phyloP scores from a whole-genome alignment of 805 yeast genomes.

The Ogataea ganodermae region DNA sequence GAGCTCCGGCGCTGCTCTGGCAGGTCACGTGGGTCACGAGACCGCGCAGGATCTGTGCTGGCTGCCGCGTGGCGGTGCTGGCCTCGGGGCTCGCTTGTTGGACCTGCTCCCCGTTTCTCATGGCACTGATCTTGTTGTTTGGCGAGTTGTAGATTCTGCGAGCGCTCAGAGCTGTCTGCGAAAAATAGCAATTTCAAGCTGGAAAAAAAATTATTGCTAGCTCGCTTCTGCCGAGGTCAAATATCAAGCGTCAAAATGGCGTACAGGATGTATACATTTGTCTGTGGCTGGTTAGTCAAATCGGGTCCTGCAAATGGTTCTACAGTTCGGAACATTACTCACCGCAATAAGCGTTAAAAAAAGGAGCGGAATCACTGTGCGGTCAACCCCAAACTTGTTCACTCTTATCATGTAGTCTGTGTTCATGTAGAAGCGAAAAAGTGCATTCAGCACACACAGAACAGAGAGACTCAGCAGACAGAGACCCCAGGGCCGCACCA shows the following conservation, averaged over 20 bases:
- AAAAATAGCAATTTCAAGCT: neutral
- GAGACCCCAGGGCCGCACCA: conserved; percentile 21
- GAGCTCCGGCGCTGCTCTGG: conserved; percentile 37
- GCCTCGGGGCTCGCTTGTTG: too few relatives aligned
- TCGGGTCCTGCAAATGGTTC: too few relatives aligned
- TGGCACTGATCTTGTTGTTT: neutral
- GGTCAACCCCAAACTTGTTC: conserved; percentile 22
- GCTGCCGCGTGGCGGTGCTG: neutral
- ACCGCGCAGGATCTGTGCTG: neutral
- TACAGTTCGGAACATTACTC: conserved; percentile 9
- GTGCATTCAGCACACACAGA: conserved; percentile 11
- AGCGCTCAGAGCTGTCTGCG: neutral
- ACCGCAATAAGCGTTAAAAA: conserved; percentile 14
- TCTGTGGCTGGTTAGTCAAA: conserved; percentile 1
- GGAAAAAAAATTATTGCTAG: neutral
- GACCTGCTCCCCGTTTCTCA: too few relatives aligned
- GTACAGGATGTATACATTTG: conserved; percentile 3
- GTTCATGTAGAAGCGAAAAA: conserved; percentile 22
- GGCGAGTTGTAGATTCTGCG: neutral
- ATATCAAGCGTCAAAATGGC: conserved; percentile 1
- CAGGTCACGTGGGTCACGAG: neutral
- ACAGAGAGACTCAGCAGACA: conserved; percentile 13
- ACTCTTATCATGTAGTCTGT: conserved; percentile 18
- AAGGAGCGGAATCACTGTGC: conserved; percentile 13
- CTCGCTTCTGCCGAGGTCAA: neutral